phyloP scores from a whole-genome alignment of 192 early-diverging fungal genomes.

The Backusella luteola region DNA sequence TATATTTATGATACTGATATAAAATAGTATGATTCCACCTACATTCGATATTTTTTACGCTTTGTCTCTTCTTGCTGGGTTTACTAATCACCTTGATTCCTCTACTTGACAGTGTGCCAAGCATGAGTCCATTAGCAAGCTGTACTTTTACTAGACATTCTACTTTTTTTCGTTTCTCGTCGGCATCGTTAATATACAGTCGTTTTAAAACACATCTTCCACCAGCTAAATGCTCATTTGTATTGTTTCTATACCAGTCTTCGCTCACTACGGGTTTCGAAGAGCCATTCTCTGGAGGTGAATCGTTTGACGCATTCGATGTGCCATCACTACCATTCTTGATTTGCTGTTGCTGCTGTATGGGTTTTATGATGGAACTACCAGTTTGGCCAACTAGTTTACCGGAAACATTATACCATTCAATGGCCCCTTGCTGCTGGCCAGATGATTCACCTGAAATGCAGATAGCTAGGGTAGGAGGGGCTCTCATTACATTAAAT shows the following conservation, averaged over 20 bases:
- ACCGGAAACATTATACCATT: slow-evolving; percentile 47
- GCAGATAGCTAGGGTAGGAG: slow-evolving; percentile 50
- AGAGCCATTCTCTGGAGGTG: not conserved
- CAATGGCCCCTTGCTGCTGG: slow-evolving; percentile 48
- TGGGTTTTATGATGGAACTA: slow-evolving; percentile 14
- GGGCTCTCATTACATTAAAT: not conserved
- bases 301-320: not conserved
- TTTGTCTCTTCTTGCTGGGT: slow-evolving; percentile 88
- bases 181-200: slow-evolving; percentile 80
- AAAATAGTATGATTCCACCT: not conserved
- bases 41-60: slow-evolving; percentile 71
- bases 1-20: not conserved
- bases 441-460: slow-evolving; percentile 53
- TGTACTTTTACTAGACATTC: slow-evolving; percentile 72
- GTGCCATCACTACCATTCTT: not conserved
- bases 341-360: not conserved
- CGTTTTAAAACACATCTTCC: slow-evolving; percentile 71
- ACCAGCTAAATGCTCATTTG: slow-evolving; percentile 3
- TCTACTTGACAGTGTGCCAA: slow-evolving; percentile 73
- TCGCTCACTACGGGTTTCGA: not conserved
- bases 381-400: slow-evolving; percentile 43
- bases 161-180: slow-evolving; percentile 78
- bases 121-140: slow-evolving; percentile 55
- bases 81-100: slow-evolving; percentile 91
- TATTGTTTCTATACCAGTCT: slow-evolving; percentile 10